Conservation (phyloP, 2,329 filamentous ascomycete species). For the Aspergillus sp. region DNA sequence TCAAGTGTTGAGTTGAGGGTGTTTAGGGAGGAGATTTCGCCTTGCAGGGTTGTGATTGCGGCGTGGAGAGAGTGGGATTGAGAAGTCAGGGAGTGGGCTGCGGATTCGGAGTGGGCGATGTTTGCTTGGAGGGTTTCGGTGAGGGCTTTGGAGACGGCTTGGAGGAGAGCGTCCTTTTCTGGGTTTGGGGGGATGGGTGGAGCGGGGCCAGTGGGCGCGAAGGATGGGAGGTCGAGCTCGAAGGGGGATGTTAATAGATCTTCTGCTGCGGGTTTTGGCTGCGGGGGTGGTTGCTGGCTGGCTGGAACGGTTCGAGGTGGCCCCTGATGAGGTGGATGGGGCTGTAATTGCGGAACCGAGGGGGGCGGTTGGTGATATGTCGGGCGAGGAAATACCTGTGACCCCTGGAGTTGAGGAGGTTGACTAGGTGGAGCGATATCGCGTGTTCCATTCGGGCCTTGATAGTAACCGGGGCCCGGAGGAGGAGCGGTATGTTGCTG, state of each 20-base stretch:
- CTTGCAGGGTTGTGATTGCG: conserved; percentile 68
- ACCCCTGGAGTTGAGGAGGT: conserved; percentile 14
- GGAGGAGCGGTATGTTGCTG: conserved; percentile 17
- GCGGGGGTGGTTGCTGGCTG: conserved; percentile 18
- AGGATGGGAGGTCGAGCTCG: conserved; percentile 57
- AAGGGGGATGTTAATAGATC: conserved; percentile 66
- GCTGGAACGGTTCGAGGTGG: conserved; percentile 23
- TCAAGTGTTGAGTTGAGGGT: conserved; percentile 69
- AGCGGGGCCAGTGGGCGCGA: conserved; percentile 51
- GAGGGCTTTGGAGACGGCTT: conserved; percentile 71
- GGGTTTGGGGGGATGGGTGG: conserved; percentile 94
- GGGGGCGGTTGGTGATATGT: conserved; percentile 31
- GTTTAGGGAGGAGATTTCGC: conserved; percentile 70
- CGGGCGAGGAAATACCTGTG: conserved; percentile 25
- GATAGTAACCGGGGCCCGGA: conserved; percentile 18
- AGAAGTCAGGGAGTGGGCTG: conserved; percentile 71
- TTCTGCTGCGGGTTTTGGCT: conserved; percentile 39
- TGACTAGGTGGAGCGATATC: conserved; percentile 21
- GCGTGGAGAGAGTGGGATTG: conserved; percentile 75
- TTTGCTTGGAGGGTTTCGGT: conserved; percentile 67
- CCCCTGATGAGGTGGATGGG: conserved; percentile 20
- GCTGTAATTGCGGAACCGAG: conserved; percentile 32
- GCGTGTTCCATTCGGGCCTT: conserved; percentile 13
- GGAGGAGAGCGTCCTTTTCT: conserved; percentile 84
- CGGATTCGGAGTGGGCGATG: conserved; percentile 70